Evolutionary conservation across 257 asterid genomes (phyloP), one percentile per base, ranked within the genome.

Genomic region (Solanum acaule): DNA sequence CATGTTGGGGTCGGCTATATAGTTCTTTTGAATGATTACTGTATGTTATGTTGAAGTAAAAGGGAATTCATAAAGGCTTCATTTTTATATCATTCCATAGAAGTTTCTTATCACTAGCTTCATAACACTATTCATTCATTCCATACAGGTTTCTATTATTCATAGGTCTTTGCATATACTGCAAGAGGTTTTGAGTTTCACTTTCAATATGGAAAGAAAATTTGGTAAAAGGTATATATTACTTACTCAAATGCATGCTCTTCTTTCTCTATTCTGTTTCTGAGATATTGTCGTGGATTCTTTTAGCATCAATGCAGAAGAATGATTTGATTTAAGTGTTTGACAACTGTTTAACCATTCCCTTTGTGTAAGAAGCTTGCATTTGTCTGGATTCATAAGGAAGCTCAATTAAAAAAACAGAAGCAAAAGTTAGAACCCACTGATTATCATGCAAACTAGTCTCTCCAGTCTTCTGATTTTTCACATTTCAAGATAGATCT

Each of bases 161-260:
- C 94, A 91, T 83, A 90, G 95, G 88, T 93, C 98, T 89, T 93
- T 96, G 88, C 95, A 91, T 88, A 90, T 97, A 77, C 85, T 97
- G 83, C 98, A 86, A 92, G 91, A 89, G 88, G 88, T 94, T 88
- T 90, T 95, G 90, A 90, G 90, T 83, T 88, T 90, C 89, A 90
- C 93, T 90, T 90, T 89, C 90, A 84, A 77, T 90, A 87, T 92
- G 92, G 94, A 87, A 88, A 91, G 84, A 61, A 90, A 89, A 65
- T 40, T 90, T 81, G 89, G 88, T 72, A 82, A 85, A 89, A 94
- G 99, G 99, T 97, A 87, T 71, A 86, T 85, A 49, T 73, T 40
- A 73, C 86, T 68, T 77, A 70, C 91, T 88, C 78, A 77, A 87
- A 76, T 73, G 59, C 87, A 87, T 73, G 59, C 89, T 84, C 82